Conservation (phyloP, 2,329 filamentous ascomycete species). For the Apiospora pterosperma region DNA sequence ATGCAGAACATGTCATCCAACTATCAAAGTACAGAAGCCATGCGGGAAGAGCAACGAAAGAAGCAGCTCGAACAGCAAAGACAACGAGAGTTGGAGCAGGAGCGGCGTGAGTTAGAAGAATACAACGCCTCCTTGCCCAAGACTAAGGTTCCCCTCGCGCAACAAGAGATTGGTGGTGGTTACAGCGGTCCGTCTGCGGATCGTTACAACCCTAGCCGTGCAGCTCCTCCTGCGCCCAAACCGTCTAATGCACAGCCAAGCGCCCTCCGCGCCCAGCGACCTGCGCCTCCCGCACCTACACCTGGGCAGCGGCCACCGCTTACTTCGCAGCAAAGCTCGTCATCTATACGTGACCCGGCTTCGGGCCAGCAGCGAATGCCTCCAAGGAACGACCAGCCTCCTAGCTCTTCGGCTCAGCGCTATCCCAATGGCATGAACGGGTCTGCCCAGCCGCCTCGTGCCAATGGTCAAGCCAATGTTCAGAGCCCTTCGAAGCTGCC, state of each 20-base stretch:
- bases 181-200: conserved; percentile 47
- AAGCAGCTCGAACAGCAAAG: conserved; percentile 60
- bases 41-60: conserved; percentile 56
- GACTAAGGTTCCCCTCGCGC: conserved; percentile 73
- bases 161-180: conserved; percentile 81
- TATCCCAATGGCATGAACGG: conserved; percentile 53
- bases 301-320: conserved; percentile 43
- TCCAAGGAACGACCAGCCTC: conserved; percentile 43
- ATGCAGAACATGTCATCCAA: conserved; percentile 55
- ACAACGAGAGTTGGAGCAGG: conserved; percentile 59
- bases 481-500: conserved; percentile 47
- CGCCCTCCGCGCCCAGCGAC: conserved; percentile 68
- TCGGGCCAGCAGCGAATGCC: conserved; percentile 38
- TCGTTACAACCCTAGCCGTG: conserved; percentile 82
- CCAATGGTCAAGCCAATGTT: conserved; percentile 43
- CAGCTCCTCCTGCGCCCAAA: conserved; percentile 77
- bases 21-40: conserved; percentile 48
- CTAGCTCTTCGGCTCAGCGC: conserved; percentile 49
- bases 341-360: conserved; percentile 37
- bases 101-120: conserved; percentile 74
- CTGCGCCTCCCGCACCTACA: conserved; percentile 69
- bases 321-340: conserved; percentile 47
- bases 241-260: conserved; percentile 50
- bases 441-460: conserved; percentile 42
- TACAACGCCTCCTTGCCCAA: conserved; percentile 90